Percentiles rank a stretch among this genome's conserved stretches.
These are phyloP conservation scores for Cicer chorassanicum DNA, from an alignment of 306 rosid genomes.

Conservation along the genomic window DNA sequence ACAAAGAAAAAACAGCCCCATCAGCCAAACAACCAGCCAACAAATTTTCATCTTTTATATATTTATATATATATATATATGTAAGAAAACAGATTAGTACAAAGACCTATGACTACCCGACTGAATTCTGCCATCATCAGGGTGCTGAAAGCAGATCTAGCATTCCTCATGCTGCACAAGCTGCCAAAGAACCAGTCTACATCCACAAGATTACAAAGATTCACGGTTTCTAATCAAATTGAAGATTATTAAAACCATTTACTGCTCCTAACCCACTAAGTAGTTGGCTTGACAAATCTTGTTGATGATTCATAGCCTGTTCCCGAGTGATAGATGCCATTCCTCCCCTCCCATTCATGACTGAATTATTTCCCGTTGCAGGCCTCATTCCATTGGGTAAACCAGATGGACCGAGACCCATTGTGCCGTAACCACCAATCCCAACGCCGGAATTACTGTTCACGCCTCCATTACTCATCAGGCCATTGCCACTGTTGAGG, in stretches of 20 bases:
- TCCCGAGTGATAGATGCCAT: conserved; percentile 77
- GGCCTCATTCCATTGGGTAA: conserved; percentile 82
- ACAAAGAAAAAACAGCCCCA: conserved; percentile 63
- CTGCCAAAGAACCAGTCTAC: conserved; percentile 48
- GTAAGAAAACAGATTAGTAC: conserved; percentile 62
- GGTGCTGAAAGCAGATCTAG: conserved; percentile 62
- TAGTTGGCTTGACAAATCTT: conserved; percentile 85
- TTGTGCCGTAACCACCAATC: conserved; percentile 65
- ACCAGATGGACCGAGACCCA: conserved; percentile 76
- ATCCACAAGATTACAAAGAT: conserved; percentile 40
- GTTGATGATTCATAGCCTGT: conserved; percentile 83
- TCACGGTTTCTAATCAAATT: conserved; percentile 84
- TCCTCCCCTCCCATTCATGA: conserved; percentile 85
- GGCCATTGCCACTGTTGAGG: conserved; percentile 65
- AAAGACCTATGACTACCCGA: conserved; percentile 59
- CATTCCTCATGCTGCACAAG: conserved; percentile 67
- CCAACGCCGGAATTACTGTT: conserved; percentile 69
- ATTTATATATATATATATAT: conserved; percentile 47
- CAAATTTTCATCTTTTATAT: conserved; percentile 60
- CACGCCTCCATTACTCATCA: conserved; percentile 64
- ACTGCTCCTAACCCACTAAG: conserved; percentile 89
- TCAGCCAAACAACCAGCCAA: conserved; percentile 75
- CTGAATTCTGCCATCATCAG: conserved; percentile 49
- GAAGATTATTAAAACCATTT: conserved; percentile 83
- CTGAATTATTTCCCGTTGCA: conserved; percentile 74